phyloP scores from a whole-genome alignment of 1,284 basidiomycete species.

The Moesziomyces sp. region DNA sequence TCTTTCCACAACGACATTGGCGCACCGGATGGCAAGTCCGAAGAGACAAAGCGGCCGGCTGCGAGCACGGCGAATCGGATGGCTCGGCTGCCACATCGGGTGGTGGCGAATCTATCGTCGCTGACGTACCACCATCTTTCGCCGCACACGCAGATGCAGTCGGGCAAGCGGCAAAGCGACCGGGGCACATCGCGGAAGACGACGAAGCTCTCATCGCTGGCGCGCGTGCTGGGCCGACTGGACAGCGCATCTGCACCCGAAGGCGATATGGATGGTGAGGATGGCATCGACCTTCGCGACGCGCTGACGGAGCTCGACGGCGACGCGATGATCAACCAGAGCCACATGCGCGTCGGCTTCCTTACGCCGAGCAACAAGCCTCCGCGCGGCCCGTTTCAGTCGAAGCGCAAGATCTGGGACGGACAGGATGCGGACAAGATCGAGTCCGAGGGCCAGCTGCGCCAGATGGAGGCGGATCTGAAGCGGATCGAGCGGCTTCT shows the following conservation, averaged over 20 bases:
- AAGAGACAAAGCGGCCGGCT: no score
- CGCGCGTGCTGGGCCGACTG: slow-evolving; percentile 24
- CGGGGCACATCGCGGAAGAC: slow-evolving; percentile 8
- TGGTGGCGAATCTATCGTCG: slow-evolving; percentile 49
- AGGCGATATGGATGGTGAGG: neutral
- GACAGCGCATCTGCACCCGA: slow-evolving; percentile 2
- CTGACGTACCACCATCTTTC: slow-evolving; percentile 64
- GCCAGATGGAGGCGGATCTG: slow-evolving; percentile 31
- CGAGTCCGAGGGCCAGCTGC: slow-evolving; percentile 14
- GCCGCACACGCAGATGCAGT: slow-evolving; percentile 61
- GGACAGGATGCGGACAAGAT: slow-evolving; percentile 41
- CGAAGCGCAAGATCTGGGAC: slow-evolving; percentile 30
- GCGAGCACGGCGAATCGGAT: neutral
- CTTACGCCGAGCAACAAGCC: slow-evolving; percentile 36
- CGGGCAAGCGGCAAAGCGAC: slow-evolving; percentile 15
- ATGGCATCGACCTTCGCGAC: neutral
- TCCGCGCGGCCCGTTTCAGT: slow-evolving; percentile 29
- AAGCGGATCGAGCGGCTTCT: slow-evolving; percentile 14
- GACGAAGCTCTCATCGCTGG: slow-evolving; percentile 22
- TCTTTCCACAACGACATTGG: no score
- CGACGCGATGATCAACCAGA: slow-evolving; percentile 15
- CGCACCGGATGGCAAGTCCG: no score
- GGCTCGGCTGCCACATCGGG: slow-evolving; percentile 36
- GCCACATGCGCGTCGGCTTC: slow-evolving; percentile 22
- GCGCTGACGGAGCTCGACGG: neutral